Evolutionary conservation across 495 filamentous ascomycete species (phyloP), one percentile per base, ranked within the genome.

Genomic region (Daldinia caldariorum): DNA sequence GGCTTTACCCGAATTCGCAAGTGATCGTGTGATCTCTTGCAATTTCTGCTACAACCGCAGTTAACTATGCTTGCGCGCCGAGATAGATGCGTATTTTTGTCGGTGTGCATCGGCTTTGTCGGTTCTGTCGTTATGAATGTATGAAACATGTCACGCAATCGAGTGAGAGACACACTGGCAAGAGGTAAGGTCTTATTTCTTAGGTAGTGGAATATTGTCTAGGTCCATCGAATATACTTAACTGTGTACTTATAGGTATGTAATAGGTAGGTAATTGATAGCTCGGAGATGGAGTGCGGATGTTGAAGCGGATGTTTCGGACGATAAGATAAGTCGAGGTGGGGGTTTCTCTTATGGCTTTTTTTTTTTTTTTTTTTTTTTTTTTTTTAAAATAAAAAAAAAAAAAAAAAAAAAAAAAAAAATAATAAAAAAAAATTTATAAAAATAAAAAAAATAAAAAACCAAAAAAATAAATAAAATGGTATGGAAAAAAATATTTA

Each of bases 1-100:
- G 39, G 57, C 57, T 62, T 72, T 73, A 65, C 75, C 73, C 63
- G 35, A 71, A 69, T 62, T 56, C 66, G 75, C 59, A 77, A 75
- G 68, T 75, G 75, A 56, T 77, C 75, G 75, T 70, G 75, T 77
- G 75, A 75, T 69, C 61, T 58, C 39, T 69, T 70, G 66, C 58
- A 58, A 67, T 63, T 63, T 61, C n/a, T 51, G 65, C 69, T 51
- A 34, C 56, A 67, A 45, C 60, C 63, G 69, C 60, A 60, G 57
- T 57, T 65, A 38, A 49, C 61, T 20, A 61, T 61, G 58, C 43
- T 22, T 22, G 37, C 16, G 47, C 31, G 54, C 53, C 56, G 38
- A 65, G 50, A 56, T 58, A n/a, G 47, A 26, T 57, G 22, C 31
- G 18, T 14, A 35, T 35, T 35, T 5, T 35, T 10, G 34, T 35